Evolutionary conservation across 441 rosid genomes (phyloP), one percentile per base, ranked within the genome.

Genomic region (Croton setiger): DNA sequence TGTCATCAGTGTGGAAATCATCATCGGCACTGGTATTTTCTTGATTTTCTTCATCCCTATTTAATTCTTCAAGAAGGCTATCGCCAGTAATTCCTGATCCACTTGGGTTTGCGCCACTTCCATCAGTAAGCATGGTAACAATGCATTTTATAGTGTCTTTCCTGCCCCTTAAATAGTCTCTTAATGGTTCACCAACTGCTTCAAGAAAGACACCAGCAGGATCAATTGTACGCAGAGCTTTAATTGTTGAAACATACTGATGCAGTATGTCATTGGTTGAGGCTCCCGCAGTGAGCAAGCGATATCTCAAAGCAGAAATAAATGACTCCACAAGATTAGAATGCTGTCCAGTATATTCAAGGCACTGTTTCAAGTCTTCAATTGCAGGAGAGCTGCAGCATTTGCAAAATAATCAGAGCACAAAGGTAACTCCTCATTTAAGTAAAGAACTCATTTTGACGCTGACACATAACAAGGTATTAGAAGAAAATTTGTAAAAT

Each of bases 221-320:
- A 73, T 95, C 96, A 76, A 95, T 88, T 45, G 97, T 92, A 70
- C 98, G 84, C 72, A 95, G 86, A 71, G 98, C 99, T 83, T 88
- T 95, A 68, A 95, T 92, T 39, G 99, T 95, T 56, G 96, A 95
- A 71, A 95, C 95, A 68, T 95, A 95, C 70, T 95, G 99, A 80
- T 90, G 98, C 80, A 95, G 72, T 83, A 95, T 95, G 81, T 95
- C 99, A 92, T 90, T 95, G 67, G 99, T 92, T 70, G 99, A 95
- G 78, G 97, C 99, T 37, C 99, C 98, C 8, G 98, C 99, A 72
- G 99, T 92, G 44, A 95, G 98, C 78, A 95, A 78, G 61, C 98
- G 93, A 67, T 83, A 89, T 76, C 81, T 90, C 61, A 95, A 80
- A 44, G 99, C 91, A 64, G 98, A 88, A 71, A 90, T 90, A 72